Evolutionary conservation across 805 yeast genomes (phyloP).

Genomic region (Schwanniomyces vanrijiae): DNA sequence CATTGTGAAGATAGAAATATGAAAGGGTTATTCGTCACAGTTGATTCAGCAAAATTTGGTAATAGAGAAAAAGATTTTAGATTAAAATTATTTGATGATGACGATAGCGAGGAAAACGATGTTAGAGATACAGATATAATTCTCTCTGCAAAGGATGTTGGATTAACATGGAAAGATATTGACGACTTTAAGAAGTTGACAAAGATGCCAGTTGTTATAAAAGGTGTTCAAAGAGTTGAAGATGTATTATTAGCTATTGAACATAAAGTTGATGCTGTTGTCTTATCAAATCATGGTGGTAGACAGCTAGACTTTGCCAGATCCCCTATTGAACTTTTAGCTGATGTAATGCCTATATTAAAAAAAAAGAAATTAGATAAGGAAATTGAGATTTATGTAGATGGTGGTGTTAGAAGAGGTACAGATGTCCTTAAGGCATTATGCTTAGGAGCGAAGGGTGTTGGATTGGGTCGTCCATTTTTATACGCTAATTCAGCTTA

Average conservation of each 20-base stretch:
- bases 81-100: conserved; percentile 30
- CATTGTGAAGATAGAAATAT: conserved; percentile 41
- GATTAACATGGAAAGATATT: conserved; percentile 34
- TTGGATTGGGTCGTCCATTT: conserved; percentile 68
- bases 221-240: conserved; percentile 80
- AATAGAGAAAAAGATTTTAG: conserved; percentile 52
- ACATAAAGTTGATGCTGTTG: conserved; percentile 71
- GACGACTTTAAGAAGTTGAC: conserved; percentile 27
- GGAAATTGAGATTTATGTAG: conserved; percentile 53
- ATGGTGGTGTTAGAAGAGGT: conserved; percentile 72
- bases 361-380: conserved; percentile 46
- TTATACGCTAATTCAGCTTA: conserved; percentile 62
- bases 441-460: conserved; percentile 69
- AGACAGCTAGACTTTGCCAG: conserved; percentile 80
- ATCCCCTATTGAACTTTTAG: conserved; percentile 73
- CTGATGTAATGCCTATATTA: conserved; percentile 62
- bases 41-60: conserved; percentile 57
- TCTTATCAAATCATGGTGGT: conserved; percentile 87
- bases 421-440: conserved; percentile 65
- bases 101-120: conserved; percentile 20
- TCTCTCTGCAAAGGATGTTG: conserved; percentile 10
- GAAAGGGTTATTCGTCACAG: conserved; percentile 53
- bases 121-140: conserved; percentile 13
- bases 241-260: conserved; percentile 76
- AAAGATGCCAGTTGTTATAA: conserved; percentile 49